Percentiles rank a stretch among this genome's conserved stretches.
phyloP scores from a whole-genome alignment of 2,329 filamentous ascomycete species.

The Cucurbitaria berberidis region DNA sequence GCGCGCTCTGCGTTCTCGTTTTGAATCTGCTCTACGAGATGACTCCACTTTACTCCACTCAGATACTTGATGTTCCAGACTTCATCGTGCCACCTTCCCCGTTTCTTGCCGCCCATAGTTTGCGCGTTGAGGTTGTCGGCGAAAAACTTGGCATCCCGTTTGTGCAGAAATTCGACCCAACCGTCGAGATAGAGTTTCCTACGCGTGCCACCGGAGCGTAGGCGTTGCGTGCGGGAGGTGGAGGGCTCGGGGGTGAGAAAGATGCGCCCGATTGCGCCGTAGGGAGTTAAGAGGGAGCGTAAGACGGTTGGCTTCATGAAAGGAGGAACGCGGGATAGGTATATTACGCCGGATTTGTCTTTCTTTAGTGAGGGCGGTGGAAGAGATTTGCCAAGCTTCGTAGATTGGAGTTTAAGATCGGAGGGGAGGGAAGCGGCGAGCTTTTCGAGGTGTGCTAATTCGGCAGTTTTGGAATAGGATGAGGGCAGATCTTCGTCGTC shows the following conservation, averaged over 20 bases:
- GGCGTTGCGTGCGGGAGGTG: slow-evolving; percentile 67
- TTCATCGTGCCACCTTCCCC: slow-evolving; percentile 82
- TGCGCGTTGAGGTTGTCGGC: slow-evolving; percentile 78
- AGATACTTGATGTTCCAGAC: slow-evolving; percentile 85
- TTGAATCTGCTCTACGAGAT: slow-evolving; percentile 76
- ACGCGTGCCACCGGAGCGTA: slow-evolving; percentile 79
- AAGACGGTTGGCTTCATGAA: slow-evolving; percentile 87
- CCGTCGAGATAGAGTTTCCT: slow-evolving; percentile 82
- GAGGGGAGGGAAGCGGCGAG: slow-evolving; percentile 38
- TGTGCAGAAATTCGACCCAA: slow-evolving; percentile 82
- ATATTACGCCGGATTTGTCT: slow-evolving; percentile 80
- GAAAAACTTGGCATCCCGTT: slow-evolving; percentile 77
- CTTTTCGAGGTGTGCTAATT: slow-evolving; percentile 40
- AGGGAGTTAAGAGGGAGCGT: slow-evolving; percentile 74
- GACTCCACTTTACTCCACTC: slow-evolving; percentile 80
- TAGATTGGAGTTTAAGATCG: slow-evolving; percentile 45
- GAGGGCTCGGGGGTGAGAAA: slow-evolving; percentile 81
- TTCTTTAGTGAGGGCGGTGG: slow-evolving; percentile 58
- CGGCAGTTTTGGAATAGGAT: slow-evolving; percentile 35
- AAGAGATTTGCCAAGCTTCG: slow-evolving; percentile 27
- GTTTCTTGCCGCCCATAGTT: slow-evolving; percentile 83
- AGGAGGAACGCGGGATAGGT: slow-evolving; percentile 82
- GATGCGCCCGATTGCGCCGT: slow-evolving; percentile 77
- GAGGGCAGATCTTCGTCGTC: slow-evolving; percentile 32
- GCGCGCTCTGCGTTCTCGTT: slow-evolving; percentile 81